Evolutionary conservation across 352 stramenopile species (phyloP).

Genomic region (Stephanocyclus meneghinianus): DNA sequence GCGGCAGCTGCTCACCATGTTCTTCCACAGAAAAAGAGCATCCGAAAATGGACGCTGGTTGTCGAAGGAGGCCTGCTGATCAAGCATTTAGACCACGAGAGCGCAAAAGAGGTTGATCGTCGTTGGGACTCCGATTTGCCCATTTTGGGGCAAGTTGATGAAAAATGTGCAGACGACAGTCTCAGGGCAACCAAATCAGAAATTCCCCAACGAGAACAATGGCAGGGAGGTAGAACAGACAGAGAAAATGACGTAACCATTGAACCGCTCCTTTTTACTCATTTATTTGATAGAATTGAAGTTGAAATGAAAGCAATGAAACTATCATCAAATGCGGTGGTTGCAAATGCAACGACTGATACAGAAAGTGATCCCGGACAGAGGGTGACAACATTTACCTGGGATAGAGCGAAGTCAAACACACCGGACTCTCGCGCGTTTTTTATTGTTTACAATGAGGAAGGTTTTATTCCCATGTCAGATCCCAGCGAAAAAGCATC

Average conservation of each 20-base stretch:
- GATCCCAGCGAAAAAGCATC: slow-evolving; percentile 25
- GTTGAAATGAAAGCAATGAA: slow-evolving; percentile 57
- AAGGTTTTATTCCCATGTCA: slow-evolving; percentile 26
- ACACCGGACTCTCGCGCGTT: slow-evolving; percentile 68
- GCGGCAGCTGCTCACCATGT: slow-evolving; percentile 34
- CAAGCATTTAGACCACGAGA: slow-evolving; percentile 67
- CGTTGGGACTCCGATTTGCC: slow-evolving; percentile 33
- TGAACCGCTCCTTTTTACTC: slow-evolving; percentile 65
- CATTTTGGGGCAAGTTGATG: slow-evolving; percentile 32
- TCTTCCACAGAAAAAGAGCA: slow-evolving; percentile 16
- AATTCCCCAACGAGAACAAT: slow-evolving; percentile 43
- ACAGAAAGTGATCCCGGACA: not conserved
- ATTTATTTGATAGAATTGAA: slow-evolving; percentile 75
- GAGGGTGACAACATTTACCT: slow-evolving; percentile 45
- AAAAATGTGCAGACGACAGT: not conserved
- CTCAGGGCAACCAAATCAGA: slow-evolving; percentile 9
- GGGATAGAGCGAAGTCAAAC: slow-evolving; percentile 40
- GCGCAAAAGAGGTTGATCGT: slow-evolving; percentile 53
- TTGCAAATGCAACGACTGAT: slow-evolving; percentile 2
- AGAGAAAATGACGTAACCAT: slow-evolving; percentile 57
- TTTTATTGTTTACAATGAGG: slow-evolving; percentile 53
- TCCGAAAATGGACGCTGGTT: slow-evolving; percentile 58
- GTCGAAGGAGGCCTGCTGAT: slow-evolving; percentile 77
- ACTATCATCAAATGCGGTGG: not conserved
- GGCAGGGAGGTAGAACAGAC: slow-evolving; percentile 49